phyloP scores from a whole-genome alignment of 2,329 filamentous ascomycete species.

The Botrytis cinerea region DNA sequence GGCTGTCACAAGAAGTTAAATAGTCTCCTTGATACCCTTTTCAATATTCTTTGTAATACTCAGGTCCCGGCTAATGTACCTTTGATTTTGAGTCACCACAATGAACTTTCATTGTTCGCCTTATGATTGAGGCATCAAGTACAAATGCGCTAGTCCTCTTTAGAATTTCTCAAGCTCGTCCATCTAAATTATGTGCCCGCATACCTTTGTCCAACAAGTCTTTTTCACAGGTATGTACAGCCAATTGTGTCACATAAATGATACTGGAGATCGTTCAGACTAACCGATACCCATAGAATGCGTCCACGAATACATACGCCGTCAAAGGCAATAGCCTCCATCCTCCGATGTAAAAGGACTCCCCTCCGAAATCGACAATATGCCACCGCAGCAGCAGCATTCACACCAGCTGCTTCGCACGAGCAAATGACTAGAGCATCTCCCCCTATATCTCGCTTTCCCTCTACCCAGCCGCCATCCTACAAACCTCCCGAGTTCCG shows the following conservation, averaged over 20 bases:
- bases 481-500: constrained; percentile 83
- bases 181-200: constrained; percentile 14
- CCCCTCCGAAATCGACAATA: constrained; percentile 47
- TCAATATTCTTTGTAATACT: constrained; percentile 7
- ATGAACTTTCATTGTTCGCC: constrained; percentile 2
- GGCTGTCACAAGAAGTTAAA: background rate
- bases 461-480: constrained; percentile 77
- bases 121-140: background rate
- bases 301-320: constrained; percentile 49
- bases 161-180: constrained; percentile 32
- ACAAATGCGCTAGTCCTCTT: constrained; percentile 29
- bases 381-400: constrained; percentile 53
- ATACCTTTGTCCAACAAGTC: constrained; percentile 13
- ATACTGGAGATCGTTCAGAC: background rate
- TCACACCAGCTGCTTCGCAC: constrained; percentile 51
- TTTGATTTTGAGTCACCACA: constrained; percentile 17
- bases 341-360: constrained; percentile 42
- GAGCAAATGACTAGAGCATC: constrained; percentile 50
- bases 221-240: constrained; percentile 26
- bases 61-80: background rate
- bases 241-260: constrained; percentile 8
- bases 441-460: constrained; percentile 45
- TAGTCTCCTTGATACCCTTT: background rate
- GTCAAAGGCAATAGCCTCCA: constrained; percentile 39
- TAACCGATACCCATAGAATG: constrained; percentile 45